Base-by-base conservation (phyloP, 2,329 filamentous ascomycete genomes). In the Neofusicoccum parvum region DNA sequence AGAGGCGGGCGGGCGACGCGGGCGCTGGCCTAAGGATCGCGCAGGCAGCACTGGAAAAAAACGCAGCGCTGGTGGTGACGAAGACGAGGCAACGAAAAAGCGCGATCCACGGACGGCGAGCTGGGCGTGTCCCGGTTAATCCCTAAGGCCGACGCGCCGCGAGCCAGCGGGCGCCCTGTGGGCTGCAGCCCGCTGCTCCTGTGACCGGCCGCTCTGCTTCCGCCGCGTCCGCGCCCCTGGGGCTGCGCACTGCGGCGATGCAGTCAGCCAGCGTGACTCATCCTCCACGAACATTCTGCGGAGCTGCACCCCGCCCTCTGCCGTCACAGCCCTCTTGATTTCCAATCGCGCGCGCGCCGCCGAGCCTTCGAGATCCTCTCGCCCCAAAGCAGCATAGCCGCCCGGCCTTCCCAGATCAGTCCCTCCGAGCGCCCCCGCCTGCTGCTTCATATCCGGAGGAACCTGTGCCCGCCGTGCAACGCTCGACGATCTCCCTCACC, bases 391-490 rank as follows among this genome's bases (percentile, higher is more conserved):
- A 45, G 43, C 43, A 45, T 45, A 37, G 32, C 50, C 50, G 10
- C 15, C 32, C 56, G 56, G 56, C 43, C 41, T 48, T 48, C 41
- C 56, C 43, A 17, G 43, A 48, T 5, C 43, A 60, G 56, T 48
- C 56, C 39, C 43, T 49, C 56, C 56, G 56, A 20, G 27, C 43
- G 56, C 56, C 56, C 56, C 41, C 56, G 20, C 15, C 54, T 34
- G 53, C 36, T 32, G 51, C 54, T 45, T 60, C 56, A 48, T 48
- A 60, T 14, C 32, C 32, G 56, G 56, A 46, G 32, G 32, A 60
- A 37, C 56, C 56, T 60, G 56, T 48, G 56, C 43, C 89, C 91
- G 92, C 85, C 92, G 95, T 77, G 90, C 84, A 92, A 96, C 92
- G 92, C 92, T 92, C 92, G 60, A 63, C 48, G 48, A 63, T 63